A percentile compares a stretch with the other conserved stretches of the same genome.
phyloP scores from a whole-genome alignment of 495 filamentous ascomycete species.

The Hypoxylon subgilvum region DNA sequence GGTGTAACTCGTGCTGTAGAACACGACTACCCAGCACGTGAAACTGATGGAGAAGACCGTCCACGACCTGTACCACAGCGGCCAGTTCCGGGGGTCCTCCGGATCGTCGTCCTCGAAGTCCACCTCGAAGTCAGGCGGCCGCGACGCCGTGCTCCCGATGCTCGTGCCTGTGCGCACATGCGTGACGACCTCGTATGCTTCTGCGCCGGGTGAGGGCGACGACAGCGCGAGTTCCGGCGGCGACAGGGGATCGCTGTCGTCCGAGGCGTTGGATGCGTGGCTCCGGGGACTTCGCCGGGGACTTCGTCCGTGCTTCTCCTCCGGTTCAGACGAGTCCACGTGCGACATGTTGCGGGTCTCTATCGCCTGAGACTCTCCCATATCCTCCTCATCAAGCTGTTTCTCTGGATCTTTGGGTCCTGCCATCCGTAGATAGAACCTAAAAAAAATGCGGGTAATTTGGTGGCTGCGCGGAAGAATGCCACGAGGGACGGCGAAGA shows the following conservation, averaged over 20 bases:
- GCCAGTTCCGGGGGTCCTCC: conserved; percentile 79
- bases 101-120: conserved; percentile 69
- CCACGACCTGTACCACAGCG: conserved; percentile 67
- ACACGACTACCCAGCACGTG: conserved; percentile 74
- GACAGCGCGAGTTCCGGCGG: conserved; percentile 49
- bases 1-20: conserved; percentile 88
- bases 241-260: conserved; percentile 43
- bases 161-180: conserved; percentile 54
- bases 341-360: conserved; percentile 4
- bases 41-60: conserved; percentile 70
- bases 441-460: background rate
- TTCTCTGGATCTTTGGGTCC: background rate
- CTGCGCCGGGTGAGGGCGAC: conserved; percentile 42
- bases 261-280: conserved; percentile 24
- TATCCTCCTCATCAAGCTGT: conserved; percentile 18
- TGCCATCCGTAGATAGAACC: conserved; percentile 4
- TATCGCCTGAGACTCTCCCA: background rate
- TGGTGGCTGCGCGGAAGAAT: conserved; percentile 4
- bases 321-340: conserved; percentile 17
- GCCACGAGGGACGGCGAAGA: background rate
- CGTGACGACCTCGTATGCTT: conserved; percentile 32
- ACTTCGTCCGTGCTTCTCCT: conserved; percentile 27
- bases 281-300: conserved; percentile 36
- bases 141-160: conserved; percentile 63
- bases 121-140: conserved; percentile 75